These are phyloP conservation scores for Takashimella koratensis DNA, from an alignment of 1,284 basidiomycete genomes.

Conservation along the genomic window DNA sequence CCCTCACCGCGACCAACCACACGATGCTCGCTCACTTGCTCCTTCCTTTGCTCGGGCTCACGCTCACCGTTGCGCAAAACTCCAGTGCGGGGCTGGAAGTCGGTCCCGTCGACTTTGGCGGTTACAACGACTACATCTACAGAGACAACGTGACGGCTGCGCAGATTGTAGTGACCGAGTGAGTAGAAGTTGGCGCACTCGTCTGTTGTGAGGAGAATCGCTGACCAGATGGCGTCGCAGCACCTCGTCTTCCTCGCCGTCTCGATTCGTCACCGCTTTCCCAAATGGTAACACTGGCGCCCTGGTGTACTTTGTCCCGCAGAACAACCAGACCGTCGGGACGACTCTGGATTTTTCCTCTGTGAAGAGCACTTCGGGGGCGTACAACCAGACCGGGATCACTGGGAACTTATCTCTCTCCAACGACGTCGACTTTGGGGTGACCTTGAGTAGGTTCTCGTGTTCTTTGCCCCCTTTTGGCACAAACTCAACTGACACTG, in stretches of 20 bases:
- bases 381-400: slow-evolving; percentile 48
- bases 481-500: too few species aligned
- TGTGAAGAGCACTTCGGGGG: slow-evolving; percentile 11
- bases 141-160: slow-evolving; percentile 49
- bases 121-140: slow-evolving; percentile 52
- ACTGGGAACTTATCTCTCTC: slow-evolving; percentile 45
- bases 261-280: slow-evolving; percentile 51
- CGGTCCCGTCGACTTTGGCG: slow-evolving; percentile 41
- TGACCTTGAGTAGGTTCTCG: slow-evolving; percentile 41
- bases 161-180: slow-evolving; percentile 47
- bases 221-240: slow-evolving; percentile 25
- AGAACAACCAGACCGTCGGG: slow-evolving; percentile 14
- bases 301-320: slow-evolving; percentile 48
- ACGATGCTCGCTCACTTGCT: too few species aligned
- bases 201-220: too few species aligned
- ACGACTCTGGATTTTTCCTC: slow-evolving; percentile 31
- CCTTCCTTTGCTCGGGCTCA: too few species aligned
- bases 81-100: slow-evolving; percentile 20
- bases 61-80: slow-evolving; percentile 1
- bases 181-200: too few species aligned
- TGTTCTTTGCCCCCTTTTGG: background rate
- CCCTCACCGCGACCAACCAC: too few species aligned
- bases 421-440: slow-evolving; percentile 48
- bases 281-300: slow-evolving; percentile 52
- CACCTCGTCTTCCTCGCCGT: slow-evolving; percentile 30